Percentiles rank a stretch among this genome's conserved stretches.
These are phyloP conservation scores for Penicillium sp. DNA, from an alignment of 2,329 filamentous ascomycete species.

Conservation along the genomic window DNA sequence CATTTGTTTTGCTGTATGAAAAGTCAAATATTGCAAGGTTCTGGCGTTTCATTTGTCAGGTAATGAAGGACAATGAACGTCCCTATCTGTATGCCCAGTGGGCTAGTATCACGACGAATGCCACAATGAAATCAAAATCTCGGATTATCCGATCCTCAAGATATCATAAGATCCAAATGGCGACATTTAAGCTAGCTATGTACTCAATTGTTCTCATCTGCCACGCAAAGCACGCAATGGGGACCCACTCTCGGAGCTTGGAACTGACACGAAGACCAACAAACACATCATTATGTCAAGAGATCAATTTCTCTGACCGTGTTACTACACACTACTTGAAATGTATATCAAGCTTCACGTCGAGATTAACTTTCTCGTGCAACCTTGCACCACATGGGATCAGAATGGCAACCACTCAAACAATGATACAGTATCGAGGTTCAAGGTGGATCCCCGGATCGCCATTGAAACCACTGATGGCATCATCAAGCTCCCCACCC, in stretches of 20 bases:
- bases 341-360: neutral
- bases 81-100: neutral
- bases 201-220: slow-evolving; percentile 2
- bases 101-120: neutral
- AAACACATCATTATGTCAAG: neutral
- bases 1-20: neutral
- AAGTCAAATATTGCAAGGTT: too few relatives aligned
- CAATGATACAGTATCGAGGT: neutral
- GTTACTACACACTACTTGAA: too few relatives aligned
- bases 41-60: too few relatives aligned
- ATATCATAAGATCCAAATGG: neutral
- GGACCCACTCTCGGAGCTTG: neutral
- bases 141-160: neutral
- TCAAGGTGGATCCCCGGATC: neutral
- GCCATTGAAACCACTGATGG: slow-evolving; percentile 12
- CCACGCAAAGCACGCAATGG: slow-evolving; percentile 8
- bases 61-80: too few relatives aligned
- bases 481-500: slow-evolving; percentile 10
- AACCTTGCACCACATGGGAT: neutral
- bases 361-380: neutral
- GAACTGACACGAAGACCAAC: neutral
- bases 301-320: neutral
- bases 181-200: neutral
- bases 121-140: neutral
- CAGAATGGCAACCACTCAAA: neutral